These are phyloP conservation scores for Carex myosuroides DNA, from an alignment of 176 grass and related monocot genomes.

Conservation along the genomic window DNA sequence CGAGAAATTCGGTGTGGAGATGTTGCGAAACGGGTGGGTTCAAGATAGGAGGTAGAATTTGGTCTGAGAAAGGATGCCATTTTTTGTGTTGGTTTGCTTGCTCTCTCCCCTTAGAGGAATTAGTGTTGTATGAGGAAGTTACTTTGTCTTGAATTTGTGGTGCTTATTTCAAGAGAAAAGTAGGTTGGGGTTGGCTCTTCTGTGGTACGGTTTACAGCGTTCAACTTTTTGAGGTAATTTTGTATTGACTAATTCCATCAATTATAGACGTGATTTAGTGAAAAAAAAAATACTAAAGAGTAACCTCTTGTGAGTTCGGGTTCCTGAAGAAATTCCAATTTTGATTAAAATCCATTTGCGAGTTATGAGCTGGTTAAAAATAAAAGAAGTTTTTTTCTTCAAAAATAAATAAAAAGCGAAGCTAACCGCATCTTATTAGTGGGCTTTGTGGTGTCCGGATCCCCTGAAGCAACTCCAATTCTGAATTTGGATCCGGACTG, in stretches of 20 bases:
- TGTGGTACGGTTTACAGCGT: not conserved
- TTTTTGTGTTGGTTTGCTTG: not conserved
- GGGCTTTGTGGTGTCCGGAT: no score
- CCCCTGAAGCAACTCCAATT: no score
- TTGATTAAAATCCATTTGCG: not conserved
- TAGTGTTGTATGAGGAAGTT: not conserved
- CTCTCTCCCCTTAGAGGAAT: not conserved
- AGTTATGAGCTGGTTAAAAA: not conserved
- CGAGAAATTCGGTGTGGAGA: not conserved
- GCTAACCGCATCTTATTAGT: not conserved
- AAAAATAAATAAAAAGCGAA: not conserved
- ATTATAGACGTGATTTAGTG: not conserved
- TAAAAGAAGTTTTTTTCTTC: not conserved
- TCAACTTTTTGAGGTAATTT: not conserved
- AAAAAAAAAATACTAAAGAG: not conserved
- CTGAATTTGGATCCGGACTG: no score
- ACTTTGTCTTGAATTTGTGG: not conserved
- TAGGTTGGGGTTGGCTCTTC: not conserved
- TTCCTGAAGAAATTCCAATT: no score
- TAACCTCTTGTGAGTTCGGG: not conserved
- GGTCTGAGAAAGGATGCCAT: constrained; percentile 31
- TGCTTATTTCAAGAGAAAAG: not conserved
- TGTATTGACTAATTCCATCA: not conserved
- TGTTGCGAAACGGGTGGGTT: not conserved
- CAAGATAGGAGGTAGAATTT: constrained; percentile 4